These are phyloP conservation scores for Candida buenavistaensis DNA, from an alignment of 1,139 yeast species.

Conservation along the genomic window DNA sequence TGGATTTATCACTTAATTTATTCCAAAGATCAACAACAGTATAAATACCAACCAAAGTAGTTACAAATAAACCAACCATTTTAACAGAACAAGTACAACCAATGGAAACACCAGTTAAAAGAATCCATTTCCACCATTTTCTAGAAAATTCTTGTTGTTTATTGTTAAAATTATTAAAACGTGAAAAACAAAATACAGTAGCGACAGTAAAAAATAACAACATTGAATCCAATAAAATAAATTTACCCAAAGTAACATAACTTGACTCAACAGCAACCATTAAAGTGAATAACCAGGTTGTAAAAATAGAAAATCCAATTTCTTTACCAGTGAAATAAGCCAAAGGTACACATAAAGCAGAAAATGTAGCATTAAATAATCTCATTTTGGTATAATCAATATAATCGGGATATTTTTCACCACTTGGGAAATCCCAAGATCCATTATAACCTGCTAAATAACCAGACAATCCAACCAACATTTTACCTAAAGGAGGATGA, in stretches of 20 bases:
- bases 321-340: slow-evolving; percentile 92
- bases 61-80: slow-evolving; percentile 81
- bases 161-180: slow-evolving; percentile 73
- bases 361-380: slow-evolving; percentile 86
- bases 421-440: slow-evolving; percentile 91
- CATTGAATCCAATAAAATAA: slow-evolving; percentile 95
- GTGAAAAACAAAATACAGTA: slow-evolving; percentile 72
- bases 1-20: slow-evolving; percentile 57
- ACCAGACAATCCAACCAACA: slow-evolving; percentile 94
- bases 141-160: slow-evolving; percentile 55
- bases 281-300: slow-evolving; percentile 86
- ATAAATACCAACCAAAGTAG: slow-evolving; percentile 73
- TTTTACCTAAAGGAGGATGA: slow-evolving; percentile 97
- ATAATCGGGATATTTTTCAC: slow-evolving; percentile 80
- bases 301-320: slow-evolving; percentile 74
- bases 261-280: slow-evolving; percentile 87
- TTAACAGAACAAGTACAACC: slow-evolving; percentile 84
- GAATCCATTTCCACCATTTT: slow-evolving; percentile 95
- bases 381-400: slow-evolving; percentile 91
- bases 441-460: slow-evolving; percentile 95
- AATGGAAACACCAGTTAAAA: slow-evolving; percentile 69
- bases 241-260: slow-evolving; percentile 85
- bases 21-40: slow-evolving; percentile 74
- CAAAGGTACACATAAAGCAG: slow-evolving; percentile 86
- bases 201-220: slow-evolving; percentile 87